These are phyloP conservation scores for Naganishia sp. DNA, from an alignment of 1,284 basidiomycete genomes.

Conservation along the genomic window DNA sequence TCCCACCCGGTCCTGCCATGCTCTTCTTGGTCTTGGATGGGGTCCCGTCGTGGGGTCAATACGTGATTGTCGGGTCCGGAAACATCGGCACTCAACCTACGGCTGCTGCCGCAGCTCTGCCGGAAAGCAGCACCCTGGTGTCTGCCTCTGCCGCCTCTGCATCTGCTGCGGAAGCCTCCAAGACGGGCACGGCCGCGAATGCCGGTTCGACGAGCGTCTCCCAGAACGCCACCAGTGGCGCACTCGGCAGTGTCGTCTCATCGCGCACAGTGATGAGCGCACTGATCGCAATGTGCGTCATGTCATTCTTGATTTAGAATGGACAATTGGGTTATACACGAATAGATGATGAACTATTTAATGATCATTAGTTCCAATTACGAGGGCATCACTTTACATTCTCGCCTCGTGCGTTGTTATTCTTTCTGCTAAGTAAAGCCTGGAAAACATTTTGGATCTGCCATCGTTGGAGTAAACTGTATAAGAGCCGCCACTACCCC, in stretches of 20 bases:
- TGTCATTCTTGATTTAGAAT: slow-evolving; percentile 14
- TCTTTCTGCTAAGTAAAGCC: no score
- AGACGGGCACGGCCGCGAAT: not conserved
- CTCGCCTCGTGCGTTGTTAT: not conserved
- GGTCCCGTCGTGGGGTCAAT: slow-evolving; percentile 75
- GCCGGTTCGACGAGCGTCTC: slow-evolving; percentile 4
- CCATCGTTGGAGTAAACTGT: no score
- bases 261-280: slow-evolving; percentile 12
- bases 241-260: slow-evolving; percentile 7
- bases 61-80: slow-evolving; percentile 76
- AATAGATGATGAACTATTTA: slow-evolving; percentile 17
- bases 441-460: no score
- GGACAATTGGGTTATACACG: not conserved
- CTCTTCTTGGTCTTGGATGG: slow-evolving; percentile 78
- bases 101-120: slow-evolving; percentile 60
- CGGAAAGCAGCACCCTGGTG: slow-evolving; percentile 41
- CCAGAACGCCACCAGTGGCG: slow-evolving; percentile 18
- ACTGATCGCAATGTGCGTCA: slow-evolving; percentile 8
- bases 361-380: slow-evolving; percentile 1
- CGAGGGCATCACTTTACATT: no score
- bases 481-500: no score
- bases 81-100: slow-evolving; percentile 69
- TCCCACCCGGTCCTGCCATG: slow-evolving; percentile 82
- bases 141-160: not conserved
- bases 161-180: not conserved